Conservation (phyloP, 1,284 basidiomycete genomes). For the Puccinia novopanici region DNA sequence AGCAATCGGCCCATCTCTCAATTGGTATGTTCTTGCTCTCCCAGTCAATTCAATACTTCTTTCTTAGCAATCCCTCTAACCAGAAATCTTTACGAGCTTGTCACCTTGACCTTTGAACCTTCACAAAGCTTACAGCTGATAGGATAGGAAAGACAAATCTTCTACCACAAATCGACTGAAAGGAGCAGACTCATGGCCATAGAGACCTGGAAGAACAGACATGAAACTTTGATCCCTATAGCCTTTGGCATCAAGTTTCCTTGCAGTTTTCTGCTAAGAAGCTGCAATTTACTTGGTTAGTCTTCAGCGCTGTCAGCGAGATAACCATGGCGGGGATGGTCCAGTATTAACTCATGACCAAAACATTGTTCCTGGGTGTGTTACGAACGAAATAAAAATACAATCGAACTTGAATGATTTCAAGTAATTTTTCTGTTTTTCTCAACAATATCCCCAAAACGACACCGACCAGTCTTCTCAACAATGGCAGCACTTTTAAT, state of each 20-base stretch:
- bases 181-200: neutral
- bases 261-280: neutral
- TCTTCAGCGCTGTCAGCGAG: neutral
- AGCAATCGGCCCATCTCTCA: neutral
- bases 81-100: neutral
- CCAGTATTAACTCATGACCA: neutral
- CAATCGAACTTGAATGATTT: neutral
- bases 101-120: neutral
- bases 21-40: constrained; percentile 1
- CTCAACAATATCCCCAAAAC: neutral
- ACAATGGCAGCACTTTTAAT: too few relatives aligned
- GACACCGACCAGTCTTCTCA: neutral
- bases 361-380: neutral
- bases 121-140: neutral
- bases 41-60: neutral
- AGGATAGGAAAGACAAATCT: neutral
- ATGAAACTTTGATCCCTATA: neutral
- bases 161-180: neutral
- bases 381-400: neutral
- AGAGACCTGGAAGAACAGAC: neutral
- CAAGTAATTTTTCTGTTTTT: neutral
- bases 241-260: neutral
- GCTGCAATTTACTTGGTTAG: constrained; percentile 1
- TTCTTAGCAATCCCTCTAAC: neutral
- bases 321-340: neutral